Base-by-base conservation (phyloP, 345 rosid genomes). In the Rhizophora mangle region DNA sequence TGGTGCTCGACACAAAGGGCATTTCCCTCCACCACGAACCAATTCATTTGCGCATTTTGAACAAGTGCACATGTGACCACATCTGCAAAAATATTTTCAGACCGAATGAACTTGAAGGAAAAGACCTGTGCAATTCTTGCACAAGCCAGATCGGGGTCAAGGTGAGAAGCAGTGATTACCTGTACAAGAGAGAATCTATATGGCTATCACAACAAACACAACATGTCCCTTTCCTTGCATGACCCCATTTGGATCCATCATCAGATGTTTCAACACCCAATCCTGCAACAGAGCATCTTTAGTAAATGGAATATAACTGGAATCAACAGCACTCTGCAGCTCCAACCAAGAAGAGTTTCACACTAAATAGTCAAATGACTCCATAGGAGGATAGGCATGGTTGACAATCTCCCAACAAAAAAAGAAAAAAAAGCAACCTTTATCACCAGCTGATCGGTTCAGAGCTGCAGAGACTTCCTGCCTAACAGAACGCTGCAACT, bases 1-100 rank as follows among this genome's bases (percentile, higher is more conserved):
- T 3, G 95, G 98, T 34, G 99, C 99, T 68, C 97, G 85, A 77
- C 99, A 92, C 69, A 96, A 74, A 1, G 99, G 98, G 76, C 99
- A 96, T 76, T 92, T 96, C 18, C 97, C 99, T 49, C 96, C 93
- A 1, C 89, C 87, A 19, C 96, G 91, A 47, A 92, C 82, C 75
- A 96, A 83, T 82, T 96, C 96, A 56, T 89, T 90, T 8, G 97
- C 98, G 66, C 98, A 92, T 81, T 90, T 89, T 66, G 93, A 90
- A 68, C 98, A 96, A 54, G 97, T 92, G 78, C 98, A 96, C 99
- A 92, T 92, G 80, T 96, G 99, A 56, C 99, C 99, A 20, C 99
- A 96, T 83, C 98, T 96, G 88, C 76, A 73, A 68, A 11, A 47
- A 49, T 53, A 57, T 32, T 67, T 34, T 24, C 2, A 24, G 22